Percentiles rank a stretch among this genome's conserved stretches.
Evolutionary conservation across 495 filamentous ascomycete genomes (phyloP).

Genomic region (Tirmania nivea): DNA sequence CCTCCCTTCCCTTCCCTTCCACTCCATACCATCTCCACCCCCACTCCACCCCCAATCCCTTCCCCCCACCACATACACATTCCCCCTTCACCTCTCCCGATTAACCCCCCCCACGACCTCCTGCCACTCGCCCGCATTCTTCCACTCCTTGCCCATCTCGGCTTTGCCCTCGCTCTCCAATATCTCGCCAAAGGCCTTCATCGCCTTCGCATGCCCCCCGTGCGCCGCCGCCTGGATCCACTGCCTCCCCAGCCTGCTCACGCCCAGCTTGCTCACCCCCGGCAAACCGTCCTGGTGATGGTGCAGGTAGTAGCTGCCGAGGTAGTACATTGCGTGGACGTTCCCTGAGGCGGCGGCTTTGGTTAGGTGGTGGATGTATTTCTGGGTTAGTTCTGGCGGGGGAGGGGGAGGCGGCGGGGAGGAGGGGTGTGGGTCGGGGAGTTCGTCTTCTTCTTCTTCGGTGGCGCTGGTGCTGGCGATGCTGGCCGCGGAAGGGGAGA

Average conservation of each 20-base stretch:
- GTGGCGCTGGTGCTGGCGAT: background rate
- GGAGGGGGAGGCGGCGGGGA: background rate
- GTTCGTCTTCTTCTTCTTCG: background rate
- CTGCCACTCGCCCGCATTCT: background rate
- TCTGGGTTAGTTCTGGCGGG: background rate
- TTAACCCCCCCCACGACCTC: background rate
- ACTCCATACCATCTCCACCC: background rate
- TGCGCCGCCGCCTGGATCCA: background rate
- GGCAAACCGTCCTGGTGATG: background rate
- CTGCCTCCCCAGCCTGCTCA: background rate
- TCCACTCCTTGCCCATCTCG: background rate
- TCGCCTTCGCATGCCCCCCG: background rate
- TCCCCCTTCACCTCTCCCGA: background rate
- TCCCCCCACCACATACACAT: background rate
- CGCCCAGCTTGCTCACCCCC: too few relatives aligned
- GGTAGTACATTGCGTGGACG: background rate
- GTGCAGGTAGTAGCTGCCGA: background rate
- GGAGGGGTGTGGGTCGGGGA: too few relatives aligned
- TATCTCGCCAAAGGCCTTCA: background rate
- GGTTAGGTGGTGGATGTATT: background rate
- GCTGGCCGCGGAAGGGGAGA: background rate
- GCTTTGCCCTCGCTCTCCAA: background rate
- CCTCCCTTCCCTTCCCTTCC: too few relatives aligned
- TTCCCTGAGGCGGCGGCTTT: background rate
- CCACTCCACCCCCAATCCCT: background rate